Conservation (phyloP, 164 flowering plant species). For the Cinnamomum micranthum region DNA sequence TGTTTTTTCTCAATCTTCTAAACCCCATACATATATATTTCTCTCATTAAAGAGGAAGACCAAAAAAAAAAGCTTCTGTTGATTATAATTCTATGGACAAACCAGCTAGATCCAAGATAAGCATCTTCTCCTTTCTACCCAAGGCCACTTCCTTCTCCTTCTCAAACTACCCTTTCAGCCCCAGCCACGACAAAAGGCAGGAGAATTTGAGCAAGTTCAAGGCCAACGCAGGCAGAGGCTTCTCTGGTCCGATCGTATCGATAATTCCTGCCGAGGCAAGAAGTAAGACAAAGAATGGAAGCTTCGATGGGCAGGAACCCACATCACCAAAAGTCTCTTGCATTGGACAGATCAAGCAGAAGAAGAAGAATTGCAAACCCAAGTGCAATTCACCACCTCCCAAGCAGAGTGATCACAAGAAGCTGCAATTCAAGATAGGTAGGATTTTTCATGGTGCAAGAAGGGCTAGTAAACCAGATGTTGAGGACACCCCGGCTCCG, state of each 20-base stretch:
- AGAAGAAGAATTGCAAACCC: slow-evolving; percentile 20
- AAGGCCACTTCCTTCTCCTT: slow-evolving; percentile 44
- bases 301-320: slow-evolving; percentile 50
- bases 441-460: slow-evolving; percentile 16
- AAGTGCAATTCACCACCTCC: slow-evolving; percentile 10
- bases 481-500: background rate
- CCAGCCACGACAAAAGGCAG: slow-evolving; percentile 33
- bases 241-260: slow-evolving; percentile 53
- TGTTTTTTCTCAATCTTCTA: no score
- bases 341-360: slow-evolving; percentile 80
- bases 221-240: slow-evolving; percentile 29
- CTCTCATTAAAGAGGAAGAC: background rate
- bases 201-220: slow-evolving; percentile 14
- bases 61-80: background rate
- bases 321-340: slow-evolving; percentile 85
- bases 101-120: slow-evolving; percentile 28
- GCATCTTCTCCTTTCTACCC: slow-evolving; percentile 48
- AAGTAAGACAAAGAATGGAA: slow-evolving; percentile 24
- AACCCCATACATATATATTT: no score
- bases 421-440: slow-evolving; percentile 14
- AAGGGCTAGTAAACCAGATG: slow-evolving; percentile 14
- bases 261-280: slow-evolving; percentile 61
- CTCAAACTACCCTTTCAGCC: slow-evolving; percentile 42
- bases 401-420: slow-evolving; percentile 15
- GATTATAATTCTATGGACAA: slow-evolving; percentile 35